Evolutionary conservation across 352 stramenopile genomes (phyloP).

Genomic region (Phytopythium mirpurense): DNA sequence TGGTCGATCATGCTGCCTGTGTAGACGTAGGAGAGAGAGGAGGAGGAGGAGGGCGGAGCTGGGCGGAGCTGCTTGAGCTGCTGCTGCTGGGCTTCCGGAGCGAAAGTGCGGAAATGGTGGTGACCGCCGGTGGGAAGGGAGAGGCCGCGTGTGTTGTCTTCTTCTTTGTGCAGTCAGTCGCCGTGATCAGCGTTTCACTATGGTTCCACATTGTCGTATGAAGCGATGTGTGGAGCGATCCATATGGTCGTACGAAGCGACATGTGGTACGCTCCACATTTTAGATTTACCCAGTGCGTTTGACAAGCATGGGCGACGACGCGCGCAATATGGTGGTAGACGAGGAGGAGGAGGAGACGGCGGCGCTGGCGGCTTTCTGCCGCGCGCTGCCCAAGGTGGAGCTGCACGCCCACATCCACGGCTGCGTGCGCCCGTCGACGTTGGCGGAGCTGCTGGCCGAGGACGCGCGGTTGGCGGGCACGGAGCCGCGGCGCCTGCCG

Average conservation of each 20-base stretch:
- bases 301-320: slow-evolving; percentile 12
- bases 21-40: neutral
- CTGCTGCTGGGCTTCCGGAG: neutral
- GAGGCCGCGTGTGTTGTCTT: neutral
- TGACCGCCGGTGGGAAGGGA: neutral
- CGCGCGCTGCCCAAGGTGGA: slow-evolving; percentile 72
- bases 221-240: slow-evolving; percentile 6
- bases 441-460: slow-evolving; percentile 60
- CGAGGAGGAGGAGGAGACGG: slow-evolving; percentile 2
- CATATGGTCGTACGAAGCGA: too few species aligned
- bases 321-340: too few species aligned
- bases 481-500: slow-evolving; percentile 28
- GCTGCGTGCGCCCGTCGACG: slow-evolving; percentile 65
- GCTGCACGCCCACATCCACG: slow-evolving; percentile 87
- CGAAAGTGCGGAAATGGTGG: neutral
- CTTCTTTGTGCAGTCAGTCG: slow-evolving; percentile 3
- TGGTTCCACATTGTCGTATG: slow-evolving; percentile 1
- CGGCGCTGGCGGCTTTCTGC: slow-evolving; percentile 39
- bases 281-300: neutral
- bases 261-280: neutral
- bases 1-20: slow-evolving; percentile 83
- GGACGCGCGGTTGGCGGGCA: slow-evolving; percentile 21
- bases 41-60: too few species aligned
- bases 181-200: neutral
- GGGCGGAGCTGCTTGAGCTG: too few species aligned